Conservation (phyloP, 371 early-diverging fungal species). For the Funneliformis caledonium region DNA sequence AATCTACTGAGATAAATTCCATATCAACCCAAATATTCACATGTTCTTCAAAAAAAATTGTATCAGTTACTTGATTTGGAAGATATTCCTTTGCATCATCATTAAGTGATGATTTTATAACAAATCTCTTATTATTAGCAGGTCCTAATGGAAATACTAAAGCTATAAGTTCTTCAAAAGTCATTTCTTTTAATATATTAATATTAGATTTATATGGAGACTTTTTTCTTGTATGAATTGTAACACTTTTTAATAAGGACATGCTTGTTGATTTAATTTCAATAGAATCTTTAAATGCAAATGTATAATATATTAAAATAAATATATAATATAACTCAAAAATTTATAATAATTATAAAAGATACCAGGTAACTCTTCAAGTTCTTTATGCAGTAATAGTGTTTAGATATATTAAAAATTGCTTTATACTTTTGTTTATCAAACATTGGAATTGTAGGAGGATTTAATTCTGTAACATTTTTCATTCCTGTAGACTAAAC, state of each 20-base stretch:
- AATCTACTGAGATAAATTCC: neutral
- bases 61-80: neutral
- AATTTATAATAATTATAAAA: too few species aligned
- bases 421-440: neutral
- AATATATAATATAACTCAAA: too few species aligned
- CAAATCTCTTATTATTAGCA: neutral
- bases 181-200: constrained; percentile 4
- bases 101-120: constrained; percentile 13
- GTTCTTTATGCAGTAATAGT: too few species aligned
- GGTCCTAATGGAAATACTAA: constrained; percentile 1
- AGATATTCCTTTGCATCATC: constrained; percentile 16
- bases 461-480: neutral
- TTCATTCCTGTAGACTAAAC: neutral
- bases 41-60: neutral
- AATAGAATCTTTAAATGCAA: too few species aligned
- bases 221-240: neutral
- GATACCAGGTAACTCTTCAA: too few species aligned
- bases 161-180: constrained; percentile 14
- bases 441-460: neutral
- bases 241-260: neutral
- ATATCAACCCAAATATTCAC: constrained; percentile 1
- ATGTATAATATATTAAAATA: too few species aligned
- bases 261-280: too few species aligned
- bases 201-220: constrained; percentile 17
- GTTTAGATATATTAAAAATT: too few species aligned